Evolutionary conservation across 2,329 filamentous ascomycete species (phyloP).

Genomic region (Plectosphaerella sp.): DNA sequence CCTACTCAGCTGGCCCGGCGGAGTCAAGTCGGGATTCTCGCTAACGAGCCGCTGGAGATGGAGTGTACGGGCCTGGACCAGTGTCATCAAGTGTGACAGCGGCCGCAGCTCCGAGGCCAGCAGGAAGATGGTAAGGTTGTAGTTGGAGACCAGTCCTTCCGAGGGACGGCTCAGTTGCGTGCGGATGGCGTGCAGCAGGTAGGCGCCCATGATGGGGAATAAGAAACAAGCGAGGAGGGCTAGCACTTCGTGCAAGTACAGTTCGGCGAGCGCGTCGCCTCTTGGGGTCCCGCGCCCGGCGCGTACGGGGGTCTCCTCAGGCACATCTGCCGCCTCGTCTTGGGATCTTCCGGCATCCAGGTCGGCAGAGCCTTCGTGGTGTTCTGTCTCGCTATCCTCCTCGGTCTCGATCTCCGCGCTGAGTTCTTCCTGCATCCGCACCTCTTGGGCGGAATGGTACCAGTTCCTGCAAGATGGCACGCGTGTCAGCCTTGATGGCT

Average conservation of each 20-base stretch:
- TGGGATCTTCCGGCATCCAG: constrained; percentile 15
- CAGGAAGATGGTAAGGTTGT: constrained; percentile 88
- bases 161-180: constrained; percentile 77
- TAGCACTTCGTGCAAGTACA: constrained; percentile 69
- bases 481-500: neutral
- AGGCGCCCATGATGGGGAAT: constrained; percentile 75
- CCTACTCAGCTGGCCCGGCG: constrained; percentile 43
- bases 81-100: constrained; percentile 72
- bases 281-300: constrained; percentile 12
- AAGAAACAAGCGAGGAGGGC: constrained; percentile 76
- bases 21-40: constrained; percentile 33
- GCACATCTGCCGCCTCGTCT: constrained; percentile 7
- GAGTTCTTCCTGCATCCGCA: constrained; percentile 48
- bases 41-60: constrained; percentile 73
- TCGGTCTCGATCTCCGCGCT: constrained; percentile 36
- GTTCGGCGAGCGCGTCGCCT: constrained; percentile 50
- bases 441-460: constrained; percentile 67
- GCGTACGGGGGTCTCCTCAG: neutral
- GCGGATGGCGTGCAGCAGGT: constrained; percentile 76
- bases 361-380: constrained; percentile 13
- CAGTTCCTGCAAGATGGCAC: constrained; percentile 49
- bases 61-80: constrained; percentile 74
- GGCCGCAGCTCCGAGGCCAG: constrained; percentile 83
- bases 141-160: constrained; percentile 84
- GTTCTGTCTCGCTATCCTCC: constrained; percentile 7